These are phyloP conservation scores for Zygosaccharomyces rouxii DNA, from an alignment of 805 yeast species.

Conservation along the genomic window DNA sequence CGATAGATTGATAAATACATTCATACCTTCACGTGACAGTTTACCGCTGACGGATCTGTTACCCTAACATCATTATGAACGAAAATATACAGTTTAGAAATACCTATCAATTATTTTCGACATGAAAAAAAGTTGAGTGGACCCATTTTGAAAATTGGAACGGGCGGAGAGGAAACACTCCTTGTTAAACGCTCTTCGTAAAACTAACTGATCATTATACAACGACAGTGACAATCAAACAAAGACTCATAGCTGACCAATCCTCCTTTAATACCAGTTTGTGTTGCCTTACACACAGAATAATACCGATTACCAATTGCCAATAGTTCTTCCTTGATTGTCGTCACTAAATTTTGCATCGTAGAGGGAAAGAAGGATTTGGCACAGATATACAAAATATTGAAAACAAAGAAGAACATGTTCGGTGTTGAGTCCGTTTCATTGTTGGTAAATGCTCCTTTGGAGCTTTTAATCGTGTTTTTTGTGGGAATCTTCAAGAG, in stretches of 20 bases:
- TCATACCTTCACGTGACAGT: too few relatives aligned
- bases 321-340: background rate
- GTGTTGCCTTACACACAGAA: background rate
- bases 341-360: background rate
- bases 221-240: background rate
- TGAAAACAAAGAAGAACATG: background rate
- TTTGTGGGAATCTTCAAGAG: slow-evolving; percentile 14
- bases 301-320: background rate
- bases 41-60: background rate
- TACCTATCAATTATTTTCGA: background rate
- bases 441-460: slow-evolving; percentile 7
- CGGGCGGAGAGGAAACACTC: slow-evolving; percentile 2
- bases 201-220: too few relatives aligned
- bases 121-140: slow-evolving; percentile 2
- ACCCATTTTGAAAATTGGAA: background rate
- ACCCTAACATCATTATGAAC: background rate
- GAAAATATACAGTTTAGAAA: background rate
- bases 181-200: background rate
- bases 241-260: background rate
- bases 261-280: background rate
- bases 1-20: too few relatives aligned
- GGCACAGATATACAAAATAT: background rate
- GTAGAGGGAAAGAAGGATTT: background rate
- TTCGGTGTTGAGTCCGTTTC: slow-evolving; percentile 11
- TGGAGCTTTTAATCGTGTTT: slow-evolving; percentile 7